A percentile compares a stretch with the other conserved stretches of the same genome.
phyloP scores from a whole-genome alignment of 2,329 filamentous ascomycete genomes.

The Pyricularia grisea region DNA sequence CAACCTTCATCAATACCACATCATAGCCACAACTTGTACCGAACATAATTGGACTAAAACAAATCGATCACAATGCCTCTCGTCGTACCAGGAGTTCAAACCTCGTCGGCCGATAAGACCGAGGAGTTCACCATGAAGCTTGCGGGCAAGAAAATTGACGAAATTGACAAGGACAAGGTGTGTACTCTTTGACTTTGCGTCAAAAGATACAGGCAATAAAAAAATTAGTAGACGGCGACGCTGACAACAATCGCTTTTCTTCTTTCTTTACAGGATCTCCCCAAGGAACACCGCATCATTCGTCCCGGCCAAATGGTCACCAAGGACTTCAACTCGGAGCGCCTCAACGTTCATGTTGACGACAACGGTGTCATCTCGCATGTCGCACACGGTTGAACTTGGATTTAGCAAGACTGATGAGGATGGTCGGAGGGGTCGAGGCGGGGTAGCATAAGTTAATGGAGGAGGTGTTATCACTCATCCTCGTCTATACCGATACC shows the following conservation, averaged over 20 bases:
- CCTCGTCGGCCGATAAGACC: conserved; percentile 33
- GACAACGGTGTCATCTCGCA: conserved; percentile 52
- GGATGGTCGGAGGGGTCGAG: neutral
- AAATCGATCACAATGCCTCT: conserved; percentile 47
- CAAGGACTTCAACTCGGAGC: conserved; percentile 41
- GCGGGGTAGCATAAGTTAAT: neutral
- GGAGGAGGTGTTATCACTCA: neutral
- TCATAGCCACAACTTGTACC: neutral
- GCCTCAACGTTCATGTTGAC: conserved; percentile 50
- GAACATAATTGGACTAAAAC: neutral
- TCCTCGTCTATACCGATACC: neutral
- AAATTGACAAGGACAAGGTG: conserved; percentile 43
- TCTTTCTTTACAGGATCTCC: conserved; percentile 35
- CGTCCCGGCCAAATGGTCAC: conserved; percentile 47
- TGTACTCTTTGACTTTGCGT: conserved; percentile 9
- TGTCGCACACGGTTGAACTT: conserved; percentile 41
- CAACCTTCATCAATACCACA: neutral
- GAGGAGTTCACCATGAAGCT: conserved; percentile 54
- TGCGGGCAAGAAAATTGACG: conserved; percentile 52
- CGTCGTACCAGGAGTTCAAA: conserved; percentile 47
- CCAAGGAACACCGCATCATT: conserved; percentile 46
- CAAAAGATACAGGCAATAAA: no score
- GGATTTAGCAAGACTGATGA: neutral
- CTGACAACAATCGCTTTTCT: neutral
- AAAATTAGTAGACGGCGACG: no score